Percentiles rank a stretch among this genome's conserved stretches.
Evolutionary conservation across 768 basidiomycete genomes (phyloP).

Genomic region (Calocera cornea): DNA sequence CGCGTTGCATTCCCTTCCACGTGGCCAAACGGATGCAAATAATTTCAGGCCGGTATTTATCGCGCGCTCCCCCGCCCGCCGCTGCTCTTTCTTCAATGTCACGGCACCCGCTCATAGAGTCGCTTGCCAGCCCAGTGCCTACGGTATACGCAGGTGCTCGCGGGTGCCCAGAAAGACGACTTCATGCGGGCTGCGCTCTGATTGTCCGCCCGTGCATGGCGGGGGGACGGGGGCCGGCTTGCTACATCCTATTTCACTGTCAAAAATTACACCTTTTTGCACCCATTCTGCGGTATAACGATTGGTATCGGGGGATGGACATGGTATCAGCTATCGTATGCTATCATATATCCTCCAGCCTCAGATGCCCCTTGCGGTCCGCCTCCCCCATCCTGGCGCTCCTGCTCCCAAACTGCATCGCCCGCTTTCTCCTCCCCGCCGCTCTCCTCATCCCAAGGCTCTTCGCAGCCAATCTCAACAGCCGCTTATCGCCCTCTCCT

Average conservation of each 20-base stretch:
- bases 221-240: background rate
- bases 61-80: background rate
- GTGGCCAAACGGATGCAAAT: background rate
- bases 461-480: conserved; percentile 57
- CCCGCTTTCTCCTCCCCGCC: conserved; percentile 68
- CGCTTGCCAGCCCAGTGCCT: background rate
- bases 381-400: conserved; percentile 69
- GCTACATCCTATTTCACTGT: background rate
- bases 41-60: background rate
- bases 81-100: background rate
- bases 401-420: conserved; percentile 93
- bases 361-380: conserved; percentile 14
- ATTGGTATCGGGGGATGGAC: background rate
- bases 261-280: background rate
- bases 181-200: background rate
- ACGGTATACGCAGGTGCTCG: background rate
- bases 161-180: background rate
- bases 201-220: background rate
- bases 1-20: background rate
- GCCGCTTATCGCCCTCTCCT: conserved; percentile 82
- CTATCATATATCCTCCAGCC: background rate
- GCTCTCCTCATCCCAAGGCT: conserved; percentile 66
- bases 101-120: conserved; percentile 2
- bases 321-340: background rate
- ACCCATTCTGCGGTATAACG: background rate